Base-by-base conservation (phyloP, 1,284 basidiomycete genomes). In the Trichosporon ovoides region DNA sequence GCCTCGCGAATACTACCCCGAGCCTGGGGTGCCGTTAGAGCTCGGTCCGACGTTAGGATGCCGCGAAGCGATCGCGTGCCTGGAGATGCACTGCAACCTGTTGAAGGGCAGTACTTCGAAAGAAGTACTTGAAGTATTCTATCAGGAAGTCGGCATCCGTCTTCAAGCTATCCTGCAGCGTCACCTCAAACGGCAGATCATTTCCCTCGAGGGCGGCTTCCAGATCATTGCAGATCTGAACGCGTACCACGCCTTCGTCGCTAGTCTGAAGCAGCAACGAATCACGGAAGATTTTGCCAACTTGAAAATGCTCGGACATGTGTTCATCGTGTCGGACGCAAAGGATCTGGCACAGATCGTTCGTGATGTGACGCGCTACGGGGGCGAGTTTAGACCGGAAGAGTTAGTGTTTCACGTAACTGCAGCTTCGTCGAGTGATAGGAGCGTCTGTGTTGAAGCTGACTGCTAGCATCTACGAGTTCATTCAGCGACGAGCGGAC, bases 201-300 rank as follows among this genome's bases (percentile, higher is more conserved):
- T 98, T 63, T 96, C 91, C 1, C 82, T 96, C 22, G 85, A 82
- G 55, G 96, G 96, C 16, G 94, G 93, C 0, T 96, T 97, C 76
- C 91, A 94, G 68, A 87, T 98, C 58, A 98, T 98, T 58, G 88
- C 93, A 1, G 96, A 99, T 76, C 78, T 98, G 62, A 98, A 98
- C 74, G 84, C 88, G 1, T 97, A 98, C 75, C 85, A 96, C 73
- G 75, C 84, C 0, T 98, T 98, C 75, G 87, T 98, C 52, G 78
- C 86, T 0, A 87, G 87, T 13, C 80, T 96, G 52, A 91, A 87
- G 53, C 78, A 80, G 61, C 79, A 75, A 48, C 66, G 81, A 22
- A 86, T 98, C 19, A 86, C 86, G 0, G 81, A 86, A 0, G 91
- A 96, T 64, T 98, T 98, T 68, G 87, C 91, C 14, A 87, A 93